Evolutionary conservation across 805 yeast species (phyloP).

Genomic region (Cyberlindnera galapagoensis): DNA sequence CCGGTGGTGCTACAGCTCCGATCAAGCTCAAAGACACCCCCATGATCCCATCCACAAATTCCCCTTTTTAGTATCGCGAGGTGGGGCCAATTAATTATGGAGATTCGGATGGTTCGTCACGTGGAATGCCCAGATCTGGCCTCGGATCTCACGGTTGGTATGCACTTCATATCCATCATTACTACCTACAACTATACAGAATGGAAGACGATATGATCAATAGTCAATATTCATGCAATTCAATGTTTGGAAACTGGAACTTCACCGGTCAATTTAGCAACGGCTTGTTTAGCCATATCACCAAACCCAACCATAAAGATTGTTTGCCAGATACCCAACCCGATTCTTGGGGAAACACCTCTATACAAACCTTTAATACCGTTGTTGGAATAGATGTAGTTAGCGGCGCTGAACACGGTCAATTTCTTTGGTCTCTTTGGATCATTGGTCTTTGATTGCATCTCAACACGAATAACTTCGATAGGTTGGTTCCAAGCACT

Average conservation of each 20-base stretch:
- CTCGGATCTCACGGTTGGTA: no score
- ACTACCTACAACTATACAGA: no score
- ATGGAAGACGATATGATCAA: no score
- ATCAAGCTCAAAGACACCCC: no score
- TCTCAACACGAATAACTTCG: constrained; percentile 95
- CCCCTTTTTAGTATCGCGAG: no score
- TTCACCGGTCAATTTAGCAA: constrained; percentile 57
- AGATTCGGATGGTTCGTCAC: no score
- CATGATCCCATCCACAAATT: no score
- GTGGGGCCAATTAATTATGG: no score
- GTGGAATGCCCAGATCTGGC: no score
- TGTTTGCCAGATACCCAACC: constrained; percentile 97
- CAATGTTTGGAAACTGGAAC: constrained; percentile 30
- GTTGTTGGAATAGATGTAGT: constrained; percentile 73
- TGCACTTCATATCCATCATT: no score
- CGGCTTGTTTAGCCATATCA: constrained; percentile 77
- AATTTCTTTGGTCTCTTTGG: constrained; percentile 94
- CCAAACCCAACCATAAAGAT: constrained; percentile 98
- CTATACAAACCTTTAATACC: constrained; percentile 90
- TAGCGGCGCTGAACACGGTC: constrained; percentile 68
- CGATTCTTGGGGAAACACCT: constrained; percentile 96
- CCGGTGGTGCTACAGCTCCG: no score
- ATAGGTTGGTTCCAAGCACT: constrained; percentile 99
- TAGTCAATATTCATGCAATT: no score
- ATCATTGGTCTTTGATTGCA: constrained; percentile 93